Conservation (phyloP, 768 basidiomycete species). For the Coprinellus micaceus region DNA sequence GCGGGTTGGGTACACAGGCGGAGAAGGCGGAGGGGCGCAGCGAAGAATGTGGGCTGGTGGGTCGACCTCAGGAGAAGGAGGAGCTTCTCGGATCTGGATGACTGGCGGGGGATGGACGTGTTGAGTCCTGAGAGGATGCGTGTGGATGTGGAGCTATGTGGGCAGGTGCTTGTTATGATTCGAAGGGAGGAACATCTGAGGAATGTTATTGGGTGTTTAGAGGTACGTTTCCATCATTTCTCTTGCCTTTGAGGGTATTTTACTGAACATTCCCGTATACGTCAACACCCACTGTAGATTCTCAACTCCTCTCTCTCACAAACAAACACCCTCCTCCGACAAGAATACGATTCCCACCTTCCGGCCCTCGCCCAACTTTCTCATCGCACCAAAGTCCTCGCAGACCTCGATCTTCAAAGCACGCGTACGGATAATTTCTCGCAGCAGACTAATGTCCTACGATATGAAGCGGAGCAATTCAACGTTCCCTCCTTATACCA, state of each 20-base stretch:
- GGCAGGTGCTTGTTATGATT: conserved; percentile 66
- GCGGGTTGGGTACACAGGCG: conserved; percentile 16
- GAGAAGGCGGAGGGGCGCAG: conserved; percentile 14
- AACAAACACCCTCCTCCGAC: conserved; percentile 54
- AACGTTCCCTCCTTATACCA: conserved; percentile 64
- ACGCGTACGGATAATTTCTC: conserved; percentile 48
- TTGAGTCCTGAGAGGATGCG: conserved; percentile 64
- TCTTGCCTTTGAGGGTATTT: background rate
- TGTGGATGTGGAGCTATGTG: conserved; percentile 76
- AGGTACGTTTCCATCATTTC: conserved; percentile 32
- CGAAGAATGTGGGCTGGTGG: background rate
- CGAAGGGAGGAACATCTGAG: conserved; percentile 65
- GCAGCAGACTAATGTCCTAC: conserved; percentile 62
- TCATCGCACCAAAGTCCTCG: conserved; percentile 42
- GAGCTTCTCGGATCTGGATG: conserved; percentile 61
- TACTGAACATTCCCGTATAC: conserved; percentile 8
- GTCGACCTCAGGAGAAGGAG: conserved; percentile 29
- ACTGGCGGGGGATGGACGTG: conserved; percentile 45
- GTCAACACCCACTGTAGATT: conserved; percentile 26
- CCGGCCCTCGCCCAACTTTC: conserved; percentile 46
- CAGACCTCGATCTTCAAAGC: conserved; percentile 48
- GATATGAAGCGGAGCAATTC: conserved; percentile 72
- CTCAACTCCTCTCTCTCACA: conserved; percentile 50
- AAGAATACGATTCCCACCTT: conserved; percentile 54
- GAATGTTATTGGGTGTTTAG: conserved; percentile 58